These are phyloP conservation scores for Solanum ossicruentum DNA, from an alignment of 257 asterid genomes.

Conservation along the genomic window DNA sequence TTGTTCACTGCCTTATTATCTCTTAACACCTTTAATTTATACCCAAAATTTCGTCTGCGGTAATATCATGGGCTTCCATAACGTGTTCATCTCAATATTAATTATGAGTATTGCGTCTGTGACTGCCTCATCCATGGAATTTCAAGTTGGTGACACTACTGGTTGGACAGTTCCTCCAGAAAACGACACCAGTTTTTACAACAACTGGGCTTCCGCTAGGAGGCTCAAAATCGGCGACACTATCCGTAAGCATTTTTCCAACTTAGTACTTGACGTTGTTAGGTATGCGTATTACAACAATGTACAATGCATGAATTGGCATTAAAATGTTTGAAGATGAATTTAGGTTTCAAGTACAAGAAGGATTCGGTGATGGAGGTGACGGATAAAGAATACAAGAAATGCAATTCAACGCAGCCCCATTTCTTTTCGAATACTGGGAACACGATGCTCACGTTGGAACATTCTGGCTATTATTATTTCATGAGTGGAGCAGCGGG, in stretches of 20 bases:
- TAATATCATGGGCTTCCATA: neutral
- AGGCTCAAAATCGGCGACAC: constrained; percentile 51
- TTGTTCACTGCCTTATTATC: neutral
- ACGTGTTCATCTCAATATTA: neutral
- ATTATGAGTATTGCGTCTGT: neutral
- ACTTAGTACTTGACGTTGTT: neutral
- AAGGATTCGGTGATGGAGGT: constrained; percentile 82
- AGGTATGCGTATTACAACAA: too few relatives aligned
- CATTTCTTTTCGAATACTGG: constrained; percentile 54
- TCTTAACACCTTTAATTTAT: too few relatives aligned
- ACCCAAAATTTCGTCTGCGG: too few relatives aligned
- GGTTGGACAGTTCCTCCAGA: constrained; percentile 54
- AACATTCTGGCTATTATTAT: constrained; percentile 52
- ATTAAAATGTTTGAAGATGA: neutral
- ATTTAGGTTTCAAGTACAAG: constrained; percentile 50
- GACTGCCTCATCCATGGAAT: constrained; percentile 23
- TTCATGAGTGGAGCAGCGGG: constrained; percentile 66
- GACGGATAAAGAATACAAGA: constrained; percentile 28
- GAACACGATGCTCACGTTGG: constrained; percentile 23
- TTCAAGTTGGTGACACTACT: constrained; percentile 34
- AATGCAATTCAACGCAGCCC: constrained; percentile 48
- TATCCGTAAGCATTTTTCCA: constrained; percentile 31
- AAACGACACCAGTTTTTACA: constrained; percentile 25
- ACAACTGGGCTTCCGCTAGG: constrained; percentile 54
- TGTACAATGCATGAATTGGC: neutral